These are phyloP conservation scores for Omphalotus guepiniiformis DNA, from an alignment of 768 basidiomycete genomes.

Conservation along the genomic window DNA sequence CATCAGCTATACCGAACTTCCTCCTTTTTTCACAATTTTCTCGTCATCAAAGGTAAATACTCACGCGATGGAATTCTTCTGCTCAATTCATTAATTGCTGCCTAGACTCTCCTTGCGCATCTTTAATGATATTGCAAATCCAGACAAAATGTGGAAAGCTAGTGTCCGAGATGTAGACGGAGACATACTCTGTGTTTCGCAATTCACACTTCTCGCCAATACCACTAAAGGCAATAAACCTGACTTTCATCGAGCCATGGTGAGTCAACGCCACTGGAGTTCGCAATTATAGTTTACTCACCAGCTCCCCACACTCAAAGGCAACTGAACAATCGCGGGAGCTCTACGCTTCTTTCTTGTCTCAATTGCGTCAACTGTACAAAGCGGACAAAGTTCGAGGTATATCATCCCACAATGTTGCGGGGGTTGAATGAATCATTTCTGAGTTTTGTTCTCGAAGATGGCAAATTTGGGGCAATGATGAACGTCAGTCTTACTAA, in stretches of 20 bases:
- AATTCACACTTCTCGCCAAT: conserved; percentile 87
- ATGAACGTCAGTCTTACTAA: conserved; percentile 88
- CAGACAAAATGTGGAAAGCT: conserved; percentile 77
- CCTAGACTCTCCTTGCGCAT: conserved; percentile 66
- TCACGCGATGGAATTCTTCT: background rate
- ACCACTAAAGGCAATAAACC: conserved; percentile 87
- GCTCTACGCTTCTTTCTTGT: conserved; percentile 71
- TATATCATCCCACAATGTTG: conserved; percentile 20
- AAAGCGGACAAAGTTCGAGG: conserved; percentile 78
- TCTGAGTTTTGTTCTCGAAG: conserved; percentile 32
- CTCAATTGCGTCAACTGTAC: conserved; percentile 62
- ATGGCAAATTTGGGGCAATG: conserved; percentile 95
- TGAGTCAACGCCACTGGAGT: conserved; percentile 20
- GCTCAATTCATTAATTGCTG: background rate
- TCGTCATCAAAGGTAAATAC: background rate
- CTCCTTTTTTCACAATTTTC: conserved; percentile 1
- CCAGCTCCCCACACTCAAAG: conserved; percentile 33
- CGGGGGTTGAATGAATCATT: background rate
- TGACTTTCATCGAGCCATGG: conserved; percentile 94
- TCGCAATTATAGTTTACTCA: background rate
- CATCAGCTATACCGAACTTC: too few species aligned
- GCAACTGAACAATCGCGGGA: conserved; percentile 59
- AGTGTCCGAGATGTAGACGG: conserved; percentile 86
- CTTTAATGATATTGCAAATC: conserved; percentile 56
- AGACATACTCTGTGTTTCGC: conserved; percentile 91